Base-by-base conservation (phyloP, 805 yeast species). In the Blastobotrys parvus region DNA sequence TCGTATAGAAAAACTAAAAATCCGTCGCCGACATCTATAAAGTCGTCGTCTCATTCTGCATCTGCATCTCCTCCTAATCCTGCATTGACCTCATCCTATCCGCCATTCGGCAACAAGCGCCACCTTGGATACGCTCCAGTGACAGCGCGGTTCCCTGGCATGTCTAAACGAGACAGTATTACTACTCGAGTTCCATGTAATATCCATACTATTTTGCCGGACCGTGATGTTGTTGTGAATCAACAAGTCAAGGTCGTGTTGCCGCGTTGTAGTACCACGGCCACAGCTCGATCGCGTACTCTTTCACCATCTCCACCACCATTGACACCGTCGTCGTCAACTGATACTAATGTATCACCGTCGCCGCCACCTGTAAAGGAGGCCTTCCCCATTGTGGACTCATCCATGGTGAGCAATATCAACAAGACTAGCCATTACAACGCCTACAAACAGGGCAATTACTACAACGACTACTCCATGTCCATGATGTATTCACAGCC, bases 151-250 rank as follows among this genome's bases (percentile, higher is more conserved):
- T 30, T 39, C 20, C 42, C 42, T 10, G 42, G 42, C 8, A 23
- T 22, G 31, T 20, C 19, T 19, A 39, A 39, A 23, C 8, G 21
- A 15, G 22, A 31, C 11, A 15, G 18, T 19, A 27, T 39, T n/a
- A 33, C 25, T 19, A 23, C 35, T 13, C 18, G n/a, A 6, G 42
- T 39, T 6, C 42, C 42, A 3, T 39, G 37, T 13, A 30, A 39
- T 16, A 39, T 39, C 37, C 42, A 39, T 29, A 39, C 42, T 10
- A 39, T 39, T 16, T 23, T 39, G 31, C 42, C 42, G 13, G 42
- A 16, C 11, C 29, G 29, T 8, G 29, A 8, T 25, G 7, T 11
- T 25, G 10, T 8, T 7, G 29, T 8, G 7, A 8, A 8, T 7
- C 7, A 7, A 8, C 29, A 25, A 25, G 11, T 25, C 29, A 25